Conservation (phyloP, 129 eudicot genomes). For the Rutidosis leptorrhynchoides region DNA sequence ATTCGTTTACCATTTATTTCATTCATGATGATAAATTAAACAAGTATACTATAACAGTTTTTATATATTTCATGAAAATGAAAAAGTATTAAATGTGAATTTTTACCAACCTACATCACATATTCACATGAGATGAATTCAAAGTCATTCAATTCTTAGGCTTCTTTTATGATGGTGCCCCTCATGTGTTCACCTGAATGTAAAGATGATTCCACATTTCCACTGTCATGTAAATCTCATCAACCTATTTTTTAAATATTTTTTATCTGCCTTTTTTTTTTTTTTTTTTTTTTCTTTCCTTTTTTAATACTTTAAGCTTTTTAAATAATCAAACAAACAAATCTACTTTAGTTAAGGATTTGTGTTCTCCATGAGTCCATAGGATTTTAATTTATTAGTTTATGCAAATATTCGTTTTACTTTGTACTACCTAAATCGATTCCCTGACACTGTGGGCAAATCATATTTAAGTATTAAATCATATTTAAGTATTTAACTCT, state of each 20-base stretch:
- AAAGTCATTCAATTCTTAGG: slow-evolving; percentile 18
- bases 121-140: slow-evolving; percentile 28
- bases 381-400: not conserved
- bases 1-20: no score
- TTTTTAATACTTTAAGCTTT: not conserved
- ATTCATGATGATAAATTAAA: not conserved
- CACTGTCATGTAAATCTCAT: slow-evolving; percentile 27
- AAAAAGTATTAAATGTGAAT: not conserved
- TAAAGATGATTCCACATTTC: slow-evolving; percentile 32
- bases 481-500: no score
- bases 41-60: not conserved
- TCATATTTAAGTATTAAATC: no score
- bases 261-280: not conserved
- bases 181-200: slow-evolving; percentile 29
- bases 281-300: not conserved
- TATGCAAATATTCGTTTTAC: not conserved
- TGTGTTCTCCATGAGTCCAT: slow-evolving; percentile 15
- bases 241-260: slow-evolving; percentile 15
- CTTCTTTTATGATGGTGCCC: slow-evolving; percentile 20
- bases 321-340: not conserved
- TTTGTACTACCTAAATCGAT: not conserved
- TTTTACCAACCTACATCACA: slow-evolving; percentile 26
- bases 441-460: slow-evolving; percentile 1
- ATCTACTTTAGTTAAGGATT: not conserved
- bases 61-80: not conserved